phyloP scores from a whole-genome alignment of 2,329 filamentous ascomycete genomes.

The Ophiostoma novo-ulmi region DNA sequence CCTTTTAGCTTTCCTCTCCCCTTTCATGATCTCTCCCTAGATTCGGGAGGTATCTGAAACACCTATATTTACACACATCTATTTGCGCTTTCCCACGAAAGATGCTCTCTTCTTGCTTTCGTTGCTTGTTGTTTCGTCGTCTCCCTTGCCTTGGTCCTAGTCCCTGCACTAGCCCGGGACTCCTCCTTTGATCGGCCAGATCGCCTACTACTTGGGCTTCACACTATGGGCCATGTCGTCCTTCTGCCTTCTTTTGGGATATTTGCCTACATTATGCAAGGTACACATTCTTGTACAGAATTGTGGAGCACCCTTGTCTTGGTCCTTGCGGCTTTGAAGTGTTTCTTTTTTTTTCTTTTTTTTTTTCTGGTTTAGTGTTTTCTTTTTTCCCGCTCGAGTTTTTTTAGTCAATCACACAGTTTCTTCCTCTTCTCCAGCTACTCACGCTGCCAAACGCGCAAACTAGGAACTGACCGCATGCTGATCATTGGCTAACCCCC shows the following conservation, averaged over 20 bases:
- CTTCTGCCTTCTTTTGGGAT: slow-evolving; percentile 8
- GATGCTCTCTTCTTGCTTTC: neutral
- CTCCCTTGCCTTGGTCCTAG: slow-evolving; percentile 13
- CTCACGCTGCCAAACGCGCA: neutral
- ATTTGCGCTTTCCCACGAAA: neutral
- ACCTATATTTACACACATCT: neutral
- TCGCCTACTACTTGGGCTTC: slow-evolving; percentile 8
- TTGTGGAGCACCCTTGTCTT: slow-evolving; percentile 23
- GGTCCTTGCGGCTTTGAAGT: slow-evolving; percentile 18
- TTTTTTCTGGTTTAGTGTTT: neutral
- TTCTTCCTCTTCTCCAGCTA: slow-evolving; percentile 10
- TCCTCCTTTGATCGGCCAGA: slow-evolving; percentile 13
- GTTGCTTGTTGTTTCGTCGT: slow-evolving; percentile 3
- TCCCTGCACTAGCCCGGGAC: slow-evolving; percentile 9
- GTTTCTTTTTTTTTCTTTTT: neutral
- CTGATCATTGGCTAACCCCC: slow-evolving; percentile 17
- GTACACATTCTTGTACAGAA: slow-evolving; percentile 21
- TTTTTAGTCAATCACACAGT: neutral
- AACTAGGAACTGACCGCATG: slow-evolving; percentile 19
- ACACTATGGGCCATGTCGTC: slow-evolving; percentile 2
- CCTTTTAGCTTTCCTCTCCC: neutral
- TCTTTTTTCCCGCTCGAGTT: neutral
- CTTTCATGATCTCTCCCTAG: slow-evolving; percentile 7
- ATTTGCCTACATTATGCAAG: slow-evolving; percentile 9
- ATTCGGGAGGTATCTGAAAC: neutral